These are phyloP conservation scores for Phoenix roebelenii DNA, from an alignment of 176 grass and related monocot species.

Conservation along the genomic window DNA sequence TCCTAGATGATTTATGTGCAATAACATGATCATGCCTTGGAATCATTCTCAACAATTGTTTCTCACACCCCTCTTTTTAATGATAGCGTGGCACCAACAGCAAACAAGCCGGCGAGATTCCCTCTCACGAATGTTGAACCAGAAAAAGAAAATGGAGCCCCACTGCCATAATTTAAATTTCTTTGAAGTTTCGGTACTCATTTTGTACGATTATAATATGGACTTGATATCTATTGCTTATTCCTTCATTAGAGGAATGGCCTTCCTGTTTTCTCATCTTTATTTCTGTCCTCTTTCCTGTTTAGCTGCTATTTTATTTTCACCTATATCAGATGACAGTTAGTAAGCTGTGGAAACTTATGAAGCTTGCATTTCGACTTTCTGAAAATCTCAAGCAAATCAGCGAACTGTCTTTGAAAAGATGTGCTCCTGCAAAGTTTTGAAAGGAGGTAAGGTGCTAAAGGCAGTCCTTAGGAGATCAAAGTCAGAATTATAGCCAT, in stretches of 20 bases:
- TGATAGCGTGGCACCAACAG: conserved; percentile 53
- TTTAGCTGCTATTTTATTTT: conserved; percentile 6
- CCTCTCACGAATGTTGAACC: conserved; percentile 19
- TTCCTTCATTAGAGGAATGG: no score
- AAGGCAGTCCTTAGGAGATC: neutral
- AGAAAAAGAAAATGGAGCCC: conserved; percentile 69
- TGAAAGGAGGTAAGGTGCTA: conserved; percentile 25
- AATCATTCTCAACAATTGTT: neutral
- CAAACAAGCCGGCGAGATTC: conserved; percentile 32
- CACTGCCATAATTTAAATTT: neutral
- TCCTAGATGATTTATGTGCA: neutral
- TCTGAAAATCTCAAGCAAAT: conserved; percentile 58
- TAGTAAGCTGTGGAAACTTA: conserved; percentile 69
- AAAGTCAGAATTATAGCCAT: no score
- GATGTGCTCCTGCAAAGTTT: conserved; percentile 54
- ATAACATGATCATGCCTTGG: conserved; percentile 3
- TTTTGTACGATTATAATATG: no score
- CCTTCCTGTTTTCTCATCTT: neutral
- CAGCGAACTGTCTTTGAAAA: conserved; percentile 64
- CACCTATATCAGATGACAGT: conserved; percentile 56
- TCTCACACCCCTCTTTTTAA: conserved; percentile 22
- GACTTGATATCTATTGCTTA: no score
- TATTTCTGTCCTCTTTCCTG: conserved; percentile 5
- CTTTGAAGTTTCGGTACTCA: no score
- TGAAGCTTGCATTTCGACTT: conserved; percentile 47